Base-by-base conservation (phyloP, 129 eudicot genomes). In the Heracleum sosnowskyi region DNA sequence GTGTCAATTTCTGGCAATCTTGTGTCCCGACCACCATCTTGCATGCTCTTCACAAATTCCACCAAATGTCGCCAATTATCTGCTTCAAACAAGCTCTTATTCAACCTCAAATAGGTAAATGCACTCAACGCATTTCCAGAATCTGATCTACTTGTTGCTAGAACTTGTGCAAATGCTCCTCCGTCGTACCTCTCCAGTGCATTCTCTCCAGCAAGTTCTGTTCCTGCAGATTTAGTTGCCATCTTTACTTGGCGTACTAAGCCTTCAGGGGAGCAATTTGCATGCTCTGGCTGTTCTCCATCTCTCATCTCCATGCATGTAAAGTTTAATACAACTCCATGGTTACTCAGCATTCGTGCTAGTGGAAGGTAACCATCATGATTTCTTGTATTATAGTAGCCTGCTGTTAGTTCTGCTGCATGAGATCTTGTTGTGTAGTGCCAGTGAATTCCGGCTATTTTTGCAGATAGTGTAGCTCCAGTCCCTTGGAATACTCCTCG, bases 231-330 rank as follows among this genome's bases (percentile, higher is more conserved):
- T 84, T 74, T 82, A 4, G 96, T 88, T 24, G 97, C 98, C 81
- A 51, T 46, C 86, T 88, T 91, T 9, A 90, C 98, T 78, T 95
- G 98, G 77, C 84, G 79, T 17, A 95, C 97, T 74, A 95, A 79
- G 11, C 93, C 94, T 85, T 91, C 96, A 4, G 96, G 98, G 0
- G 97, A 95, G 83, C 93, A 91, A 68, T 81, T 86, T 24, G 97
- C 96, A 69, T 85, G 81, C 6, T 76, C 84, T 24, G 97, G 98
- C 81, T 95, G 98, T 81, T 95, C 94, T 28, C 84, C 78, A 75
- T 95, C 98, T 81, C 86, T 87, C 98, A 95, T 95, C 73, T 95
- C 98, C 98, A 95, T 95, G 76, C 98, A 95, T 5, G 98, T 95
- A 83, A 91, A 95, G 83, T 95, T 95, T 10, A 95, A 80, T 35